These are phyloP conservation scores for Penicillium macrosclerotiorum DNA, from an alignment of 495 filamentous ascomycete species.

Conservation along the genomic window DNA sequence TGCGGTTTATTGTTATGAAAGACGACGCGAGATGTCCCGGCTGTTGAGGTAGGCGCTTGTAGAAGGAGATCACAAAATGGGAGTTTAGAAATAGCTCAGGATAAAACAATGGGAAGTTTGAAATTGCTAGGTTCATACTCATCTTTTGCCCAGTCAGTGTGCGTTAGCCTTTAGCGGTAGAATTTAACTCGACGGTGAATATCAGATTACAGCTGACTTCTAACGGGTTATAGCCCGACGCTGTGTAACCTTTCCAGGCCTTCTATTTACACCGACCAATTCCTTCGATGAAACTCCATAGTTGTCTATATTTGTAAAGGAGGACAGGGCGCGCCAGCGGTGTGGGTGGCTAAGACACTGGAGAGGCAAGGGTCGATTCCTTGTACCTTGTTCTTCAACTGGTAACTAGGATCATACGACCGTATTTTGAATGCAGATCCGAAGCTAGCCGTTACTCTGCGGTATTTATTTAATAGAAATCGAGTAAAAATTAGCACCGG, in stretches of 20 bases:
- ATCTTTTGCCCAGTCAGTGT: neutral
- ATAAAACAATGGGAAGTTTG: neutral
- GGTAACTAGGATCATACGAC: neutral
- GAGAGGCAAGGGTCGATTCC: constrained; percentile 3
- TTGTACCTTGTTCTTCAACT: neutral
- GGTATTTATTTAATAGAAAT: constrained; percentile 3
- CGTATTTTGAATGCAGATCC: neutral
- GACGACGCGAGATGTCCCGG: neutral
- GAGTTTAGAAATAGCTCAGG: neutral
- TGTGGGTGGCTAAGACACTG: neutral
- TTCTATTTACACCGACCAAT: too few species aligned
- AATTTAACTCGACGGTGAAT: constrained; percentile 12
- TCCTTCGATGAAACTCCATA: neutral
- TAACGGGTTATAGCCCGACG: constrained; percentile 9
- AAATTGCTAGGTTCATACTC: neutral
- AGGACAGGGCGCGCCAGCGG: neutral
- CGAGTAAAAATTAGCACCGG: neutral
- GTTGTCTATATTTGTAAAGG: neutral
- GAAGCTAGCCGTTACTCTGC: neutral
- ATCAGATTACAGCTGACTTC: constrained; percentile 5
- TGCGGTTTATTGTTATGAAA: neutral
- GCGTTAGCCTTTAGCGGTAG: neutral
- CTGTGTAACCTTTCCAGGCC: constrained; percentile 12
- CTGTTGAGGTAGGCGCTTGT: neutral
- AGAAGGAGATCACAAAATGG: neutral